phyloP scores from a whole-genome alignment of 805 yeast genomes.

The Saccharomycopsis sp. region DNA sequence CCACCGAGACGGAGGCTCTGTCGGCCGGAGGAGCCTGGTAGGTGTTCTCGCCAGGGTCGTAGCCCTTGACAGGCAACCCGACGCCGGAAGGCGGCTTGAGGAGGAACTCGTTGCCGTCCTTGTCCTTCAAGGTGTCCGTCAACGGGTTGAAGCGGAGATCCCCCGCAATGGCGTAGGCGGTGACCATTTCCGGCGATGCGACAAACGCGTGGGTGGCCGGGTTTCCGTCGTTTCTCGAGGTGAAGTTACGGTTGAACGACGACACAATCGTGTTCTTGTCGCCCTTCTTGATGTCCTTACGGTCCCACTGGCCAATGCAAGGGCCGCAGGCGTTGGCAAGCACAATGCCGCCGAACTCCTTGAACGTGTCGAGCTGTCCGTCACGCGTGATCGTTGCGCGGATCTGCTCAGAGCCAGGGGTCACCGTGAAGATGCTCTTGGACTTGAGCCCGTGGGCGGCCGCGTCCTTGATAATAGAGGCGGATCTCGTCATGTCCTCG shows the following conservation, averaged over 20 bases:
- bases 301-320: slow-evolving; percentile 99
- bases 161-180: slow-evolving; percentile 94
- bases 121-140: slow-evolving; percentile 80
- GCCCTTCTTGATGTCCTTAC: slow-evolving; percentile 85
- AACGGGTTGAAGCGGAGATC: slow-evolving; percentile 94
- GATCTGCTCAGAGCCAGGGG: slow-evolving; percentile 98
- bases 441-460: slow-evolving; percentile 86
- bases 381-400: slow-evolving; percentile 98
- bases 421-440: slow-evolving; percentile 85
- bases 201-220: slow-evolving; percentile 95
- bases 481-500: slow-evolving; percentile 97
- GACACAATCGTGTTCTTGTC: slow-evolving; percentile 96
- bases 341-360: slow-evolving; percentile 88
- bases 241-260: slow-evolving; percentile 96
- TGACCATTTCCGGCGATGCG: slow-evolving; percentile 93
- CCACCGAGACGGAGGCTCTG: slow-evolving; percentile 67
- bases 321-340: slow-evolving; percentile 99
- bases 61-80: slow-evolving; percentile 85
- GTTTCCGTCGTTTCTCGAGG: slow-evolving; percentile 97
- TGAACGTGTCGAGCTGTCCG: slow-evolving; percentile 83
- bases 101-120: slow-evolving; percentile 86
- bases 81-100: slow-evolving; percentile 83
- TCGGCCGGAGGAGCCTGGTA: slow-evolving; percentile 96
- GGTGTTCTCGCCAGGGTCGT: slow-evolving; percentile 89
- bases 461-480: slow-evolving; percentile 87